Evolutionary conservation across 139 green algal species (phyloP), one percentile per base, ranked within the genome.

Genomic region (Pycnococcus provasolii): DNA sequence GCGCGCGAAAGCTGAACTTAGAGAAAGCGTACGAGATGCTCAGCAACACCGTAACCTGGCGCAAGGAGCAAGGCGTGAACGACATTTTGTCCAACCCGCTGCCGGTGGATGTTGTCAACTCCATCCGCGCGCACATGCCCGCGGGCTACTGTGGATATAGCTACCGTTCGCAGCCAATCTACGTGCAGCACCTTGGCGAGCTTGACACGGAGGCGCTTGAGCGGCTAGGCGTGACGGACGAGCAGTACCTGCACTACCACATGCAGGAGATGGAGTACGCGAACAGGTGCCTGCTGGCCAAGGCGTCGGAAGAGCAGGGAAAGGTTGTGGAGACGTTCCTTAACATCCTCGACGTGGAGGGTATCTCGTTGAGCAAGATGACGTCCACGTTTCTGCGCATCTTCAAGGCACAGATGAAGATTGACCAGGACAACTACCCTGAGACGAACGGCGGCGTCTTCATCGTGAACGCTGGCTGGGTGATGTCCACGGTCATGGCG

Each of bases 381-480:
- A 64, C 58, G 9, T 13, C 9, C 39, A 9, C 9, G 9, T 11
- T 64, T 11, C 37, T 58, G 9, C 37, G 13, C 11, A 13, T 64
- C 41, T 66, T 68, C 44, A 13, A 13, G 11, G 9, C 8, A 15
- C 43, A 65, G 9, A 63, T n/a, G 43, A 62, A 62, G 61, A 42
- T 68, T 63, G 61, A 68, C 26, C 61, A 68, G 61, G 15, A 68
- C 61, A 68, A 68, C 61, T 68, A 68, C 48, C 61, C 61, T 13
- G 61, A 68, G 26, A 68, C 41, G 15, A 64, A 67, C 15, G 61
- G 41, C 15, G 61, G 41, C 9, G 13, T n/a, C 9, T 66, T 42
- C 61, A 68, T 68, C 43, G 61, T 68, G 9, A 68, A 68, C 48
- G 44, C 15, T 8, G n/a, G 45, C 48, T 68, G n/a, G 13, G n/a